Base-by-base conservation (phyloP, 2,329 filamentous ascomycete genomes). In the Lecanoromycetidae sp. region DNA sequence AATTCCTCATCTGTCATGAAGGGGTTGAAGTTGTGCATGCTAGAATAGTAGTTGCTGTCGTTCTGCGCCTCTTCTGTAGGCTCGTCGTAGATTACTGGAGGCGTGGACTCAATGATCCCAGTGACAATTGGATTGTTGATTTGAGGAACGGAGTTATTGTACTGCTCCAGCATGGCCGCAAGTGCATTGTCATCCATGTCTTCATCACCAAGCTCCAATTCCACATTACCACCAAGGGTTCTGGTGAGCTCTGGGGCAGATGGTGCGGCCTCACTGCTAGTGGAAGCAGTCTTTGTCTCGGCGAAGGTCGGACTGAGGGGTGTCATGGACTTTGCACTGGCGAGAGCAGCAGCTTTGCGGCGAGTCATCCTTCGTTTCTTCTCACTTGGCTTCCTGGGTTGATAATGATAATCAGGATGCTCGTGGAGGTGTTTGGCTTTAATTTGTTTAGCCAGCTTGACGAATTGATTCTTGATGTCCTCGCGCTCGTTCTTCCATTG, bases 391-490 rank as follows among this genome's bases (percentile, higher is more conserved):
- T 69, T 69, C 52, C 68, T 65, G 44, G 69, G 67, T 44, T 67
- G 62, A 52, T 70, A 70, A 40, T 68, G 63, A 54, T 70, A 71
- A 38, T 64, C 58, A 5, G 68, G 67, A 53, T 69, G 59, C 13
- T 63, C 57, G 35, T 58, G 52, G 7, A 60, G 55, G 49, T 71
- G 68, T 50, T 66, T 58, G 23, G 49, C 53, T 54, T 70, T 69
- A 27, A 61, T 55, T 12, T 63, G 57, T 13, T 65, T 62, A 5
- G 69, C 64, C 44, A 39, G 7, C 5, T 13, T 10, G 8, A 34
- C n/a, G 22, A 17, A 46, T 7, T n/a, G 7, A 30, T 23, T 23
- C 39, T 46, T 46, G 4, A 22, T 25, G n/a, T n/a, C n/a, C 9
- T 22, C 17, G 17, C 30, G 15, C 22, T 38, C 33, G 25, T 38